Conservation (phyloP, 305 asterid genomes). For the Solanum hybrid region DNA sequence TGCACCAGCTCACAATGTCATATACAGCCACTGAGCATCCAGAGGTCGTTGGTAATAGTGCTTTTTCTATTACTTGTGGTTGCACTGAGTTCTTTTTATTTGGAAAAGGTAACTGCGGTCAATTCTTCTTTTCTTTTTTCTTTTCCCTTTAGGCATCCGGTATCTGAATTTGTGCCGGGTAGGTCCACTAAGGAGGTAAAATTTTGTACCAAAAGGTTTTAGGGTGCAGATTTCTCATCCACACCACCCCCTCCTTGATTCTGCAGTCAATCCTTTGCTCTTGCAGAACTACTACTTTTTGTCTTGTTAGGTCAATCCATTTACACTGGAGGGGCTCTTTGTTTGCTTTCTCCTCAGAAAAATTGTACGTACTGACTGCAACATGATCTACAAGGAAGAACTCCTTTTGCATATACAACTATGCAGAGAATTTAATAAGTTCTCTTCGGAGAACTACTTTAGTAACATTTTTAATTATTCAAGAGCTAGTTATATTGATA, state of each 20-base stretch:
- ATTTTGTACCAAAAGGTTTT: not conserved
- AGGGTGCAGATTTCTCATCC: not conserved
- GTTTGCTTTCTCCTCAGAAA: not conserved
- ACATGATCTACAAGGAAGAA: not conserved
- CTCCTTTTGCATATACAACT: not conserved
- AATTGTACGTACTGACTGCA: not conserved
- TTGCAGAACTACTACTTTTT: not conserved
- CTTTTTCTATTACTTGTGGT: not conserved
- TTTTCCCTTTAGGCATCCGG: not conserved
- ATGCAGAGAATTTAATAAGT: not conserved
- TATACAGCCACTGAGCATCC: not conserved
- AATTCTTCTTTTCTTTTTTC: not conserved
- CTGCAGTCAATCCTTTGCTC: not conserved
- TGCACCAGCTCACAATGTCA: not conserved
- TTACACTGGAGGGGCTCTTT: not conserved
- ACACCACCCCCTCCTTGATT: not conserved
- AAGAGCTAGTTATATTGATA: not conserved
- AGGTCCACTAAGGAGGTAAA: not conserved
- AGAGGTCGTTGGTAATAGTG: not conserved
- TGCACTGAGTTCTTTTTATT: not conserved
- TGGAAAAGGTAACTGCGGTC: not conserved
- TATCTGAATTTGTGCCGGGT: not conserved
- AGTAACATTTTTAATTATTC: not conserved
- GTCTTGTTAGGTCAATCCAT: not conserved
- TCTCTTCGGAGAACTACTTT: not conserved